Base-by-base conservation (phyloP, 129 eudicot genomes). In the Rutidosis leptorrhynchoides region DNA sequence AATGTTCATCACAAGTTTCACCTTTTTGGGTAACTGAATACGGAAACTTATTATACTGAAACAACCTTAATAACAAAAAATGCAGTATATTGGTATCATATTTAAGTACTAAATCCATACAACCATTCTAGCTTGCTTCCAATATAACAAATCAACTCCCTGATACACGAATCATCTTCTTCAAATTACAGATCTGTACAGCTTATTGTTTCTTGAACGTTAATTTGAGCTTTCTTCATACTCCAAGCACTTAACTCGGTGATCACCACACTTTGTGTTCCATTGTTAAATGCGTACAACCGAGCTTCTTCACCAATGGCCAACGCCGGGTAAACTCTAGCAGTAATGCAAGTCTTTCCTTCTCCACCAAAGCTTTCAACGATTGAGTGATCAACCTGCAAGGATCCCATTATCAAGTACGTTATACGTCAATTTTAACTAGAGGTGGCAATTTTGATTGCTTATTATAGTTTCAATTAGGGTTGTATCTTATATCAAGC, bases 301-400 rank as follows among this genome's bases (percentile, higher is more conserved):
- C 72, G 84, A 20, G 87, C 79, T 33, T 64, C 74, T 10, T 83
- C 23, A 35, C 42, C 67, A 37, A 78, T 77, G 16, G 96, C 96
- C 69, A 81, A 28, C 21, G 73, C 67, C 15, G 96, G 96, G 77
- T 89, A 85, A 70, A 79, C 96, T 46, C 96, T 77, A 11, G 96
- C 77, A 25, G 94, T 83, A 9, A 89, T 85, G 73, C 89, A 83
- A 24, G 79, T 73, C 68, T 64, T 81, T 49, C 96, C 96, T 58
- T 74, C 78, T 28, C 86, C 90, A 16, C 84, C 96, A 52, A 82
- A 88, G 67, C 83, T 83, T 78, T 88, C 96, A 26, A 88, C 21
- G 27, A 88, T 81, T 7, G 96, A 88, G 58, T 80, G 86, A 77
- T 88, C 96, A 25, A 84, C 73, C 96, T 88, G 95, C 66, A 68